Evolutionary conservation across 163 green algal species (phyloP), one percentile per base, ranked within the genome.

Genomic region (Chlorella variabilis): DNA sequence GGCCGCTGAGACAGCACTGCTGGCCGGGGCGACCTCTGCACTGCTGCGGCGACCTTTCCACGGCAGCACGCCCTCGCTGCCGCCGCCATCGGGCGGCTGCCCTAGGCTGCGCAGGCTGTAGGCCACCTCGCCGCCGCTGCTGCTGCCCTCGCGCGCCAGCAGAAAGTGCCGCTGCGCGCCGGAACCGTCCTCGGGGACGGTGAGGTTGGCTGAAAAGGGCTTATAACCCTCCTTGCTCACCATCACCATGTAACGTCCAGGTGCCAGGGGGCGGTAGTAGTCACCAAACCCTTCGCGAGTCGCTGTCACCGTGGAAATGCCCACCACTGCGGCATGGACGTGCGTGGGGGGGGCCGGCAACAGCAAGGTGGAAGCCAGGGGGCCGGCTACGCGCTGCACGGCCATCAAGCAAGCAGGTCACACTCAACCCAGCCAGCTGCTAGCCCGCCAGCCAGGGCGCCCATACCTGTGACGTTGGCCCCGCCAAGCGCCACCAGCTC

Each of bases 161-260:
- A 84, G 31, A 71, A 87, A 79, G 39, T 84, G 65, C 51, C 71
- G 54, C 39, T 78, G 41, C 38, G 59, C 82, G 7, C 90, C 90
- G 6, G 49, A 84, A 33, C 84, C 86, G 45, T 91, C 88, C 0
- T 25, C 66, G 3, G 90, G 91, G 29, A 94, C 76, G 1, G 25
- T 85, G 7, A 93, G 62, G n/a, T 83, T 62, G 23, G 34, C 59
- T 0, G 45, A 78, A 0, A 80, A 62, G 0, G 75, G 73, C 33
- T 68, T 38, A 63, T 89, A 93, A 23, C 89, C 88, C 5, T 45
- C 54, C 42, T 84, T 83, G 23, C 34, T 48, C 21, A 84, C 88
- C 1, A 33, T 59, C 20, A 95, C 59, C 2, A 63, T 90, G 81
- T 94, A 94, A 0, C 11, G 82, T 18, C 92, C 91, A 3, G 91